Evolutionary conservation across 139 green algal species (phyloP).

Genomic region (Desmodesmus armatus): DNA sequence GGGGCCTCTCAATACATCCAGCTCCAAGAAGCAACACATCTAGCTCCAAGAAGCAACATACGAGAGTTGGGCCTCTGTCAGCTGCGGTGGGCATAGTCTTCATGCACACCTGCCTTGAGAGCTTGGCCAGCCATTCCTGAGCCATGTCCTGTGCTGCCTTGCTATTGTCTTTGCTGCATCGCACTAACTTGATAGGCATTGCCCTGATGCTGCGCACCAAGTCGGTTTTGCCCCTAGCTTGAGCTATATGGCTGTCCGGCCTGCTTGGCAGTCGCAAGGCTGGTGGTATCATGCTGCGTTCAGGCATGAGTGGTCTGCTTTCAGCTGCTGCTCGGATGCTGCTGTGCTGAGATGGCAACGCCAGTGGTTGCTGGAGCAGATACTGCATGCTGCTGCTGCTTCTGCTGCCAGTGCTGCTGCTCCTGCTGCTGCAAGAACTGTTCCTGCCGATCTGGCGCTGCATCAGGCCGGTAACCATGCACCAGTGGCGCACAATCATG

Average conservation of each 20-base stretch:
- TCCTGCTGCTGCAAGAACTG: background rate
- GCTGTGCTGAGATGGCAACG: too few species aligned
- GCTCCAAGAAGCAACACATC: background rate
- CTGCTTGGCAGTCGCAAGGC: too few species aligned
- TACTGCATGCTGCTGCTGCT: background rate
- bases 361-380: too few species aligned
- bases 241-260: background rate
- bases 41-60: background rate
- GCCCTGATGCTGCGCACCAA: constrained; percentile 60
- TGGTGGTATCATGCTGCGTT: background rate
- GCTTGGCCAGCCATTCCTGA: constrained; percentile 66
- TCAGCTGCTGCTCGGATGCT: too few species aligned
- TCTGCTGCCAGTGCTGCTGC: background rate
- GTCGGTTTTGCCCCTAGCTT: constrained; percentile 16
- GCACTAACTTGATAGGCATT: constrained; percentile 68
- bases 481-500: too few species aligned
- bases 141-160: constrained; percentile 43
- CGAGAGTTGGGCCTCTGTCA: background rate
- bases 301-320: background rate
- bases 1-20: background rate
- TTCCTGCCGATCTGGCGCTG: background rate
- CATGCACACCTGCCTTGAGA: constrained; percentile 48
- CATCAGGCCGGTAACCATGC: too few species aligned
- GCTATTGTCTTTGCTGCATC: constrained; percentile 57
- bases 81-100: background rate